Evolutionary conservation across 352 stramenopile species (phyloP), one percentile per base, ranked within the genome.

Genomic region (Peronosclerospora sorghi): DNA sequence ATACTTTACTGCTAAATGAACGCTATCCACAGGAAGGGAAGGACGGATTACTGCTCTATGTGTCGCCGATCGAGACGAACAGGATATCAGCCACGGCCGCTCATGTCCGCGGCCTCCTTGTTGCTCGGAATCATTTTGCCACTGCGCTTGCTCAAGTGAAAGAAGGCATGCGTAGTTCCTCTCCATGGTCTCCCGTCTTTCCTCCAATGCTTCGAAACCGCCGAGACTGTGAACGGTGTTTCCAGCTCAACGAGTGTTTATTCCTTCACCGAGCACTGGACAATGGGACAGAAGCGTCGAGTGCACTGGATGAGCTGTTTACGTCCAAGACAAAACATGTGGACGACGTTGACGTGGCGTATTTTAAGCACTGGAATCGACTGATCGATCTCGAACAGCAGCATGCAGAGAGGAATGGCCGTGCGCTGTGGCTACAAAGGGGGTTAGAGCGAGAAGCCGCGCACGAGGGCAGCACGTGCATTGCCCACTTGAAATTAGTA

Each of bases 211-310:
- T 95, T 29, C 68, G 66, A 13, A 67, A 61, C 8, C 71, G 62
- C 8, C 46, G 56, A 14, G 74, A 89, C 4, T 96, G 85, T 28
- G 61, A 72, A 20, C 56, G 66, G 12, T 96, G 85, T 44, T 96
- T 92, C 45, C 76, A 91, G 35, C 14, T 73, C 12, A 53, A 88
- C 32, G 82, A 94, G 41, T 95, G 85, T 37, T 59, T 94, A n/a
- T 48, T 94, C 17, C 73, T 91, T 43, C 85, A 95, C 45, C 63
- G 66, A 12, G 74, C 78, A 3, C 65, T 79, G 0, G 83, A 94
- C 37, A 80, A 82, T 38, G 82, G 84, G 20, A 81, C 56, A 30
- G 42, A 49, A 1, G 57, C 73, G 41, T 85, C 74, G 2, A 87
- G 76, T 48, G 79, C 59, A 5, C 60, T 89, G 12, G 71, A 73